Percentiles rank a stretch among this genome's conserved stretches.
Conservation (phyloP, 305 asterid species). For the Rubia balearica region DNA sequence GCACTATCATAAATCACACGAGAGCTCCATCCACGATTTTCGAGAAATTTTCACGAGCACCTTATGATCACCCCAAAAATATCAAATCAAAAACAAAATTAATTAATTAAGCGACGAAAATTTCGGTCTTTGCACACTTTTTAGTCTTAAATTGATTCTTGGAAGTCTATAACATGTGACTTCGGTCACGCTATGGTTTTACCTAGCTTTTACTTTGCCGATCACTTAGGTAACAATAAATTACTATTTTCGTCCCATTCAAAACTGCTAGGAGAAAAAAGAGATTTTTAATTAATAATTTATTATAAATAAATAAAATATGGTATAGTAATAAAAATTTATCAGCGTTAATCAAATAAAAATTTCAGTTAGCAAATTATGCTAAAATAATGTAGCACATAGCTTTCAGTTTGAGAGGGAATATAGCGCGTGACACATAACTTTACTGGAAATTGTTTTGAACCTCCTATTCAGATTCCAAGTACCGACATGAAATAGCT, state of each 20-base stretch:
- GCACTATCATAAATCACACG: not conserved
- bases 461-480: not conserved
- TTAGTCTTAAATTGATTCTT: not conserved
- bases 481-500: not conserved
- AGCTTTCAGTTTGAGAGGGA: not conserved
- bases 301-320: too few relatives aligned
- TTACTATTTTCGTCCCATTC: too few relatives aligned
- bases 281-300: too few relatives aligned
- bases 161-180: conserved; percentile 4
- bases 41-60: conserved; percentile 11
- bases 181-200: not conserved
- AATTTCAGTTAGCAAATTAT: not conserved
- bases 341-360: too few relatives aligned
- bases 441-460: not conserved
- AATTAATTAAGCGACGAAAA: not conserved
- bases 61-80: not conserved
- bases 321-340: too few relatives aligned
- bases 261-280: too few relatives aligned
- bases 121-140: too few relatives aligned
- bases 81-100: too few relatives aligned
- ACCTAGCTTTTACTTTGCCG: not conserved
- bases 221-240: not conserved
- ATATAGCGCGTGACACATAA: not conserved
- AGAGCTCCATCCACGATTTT: not conserved
- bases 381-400: not conserved